Evolutionary conservation across 495 filamentous ascomycete genomes (phyloP), one percentile per base, ranked within the genome.

Genomic region (Parachaetomium inaequale): DNA sequence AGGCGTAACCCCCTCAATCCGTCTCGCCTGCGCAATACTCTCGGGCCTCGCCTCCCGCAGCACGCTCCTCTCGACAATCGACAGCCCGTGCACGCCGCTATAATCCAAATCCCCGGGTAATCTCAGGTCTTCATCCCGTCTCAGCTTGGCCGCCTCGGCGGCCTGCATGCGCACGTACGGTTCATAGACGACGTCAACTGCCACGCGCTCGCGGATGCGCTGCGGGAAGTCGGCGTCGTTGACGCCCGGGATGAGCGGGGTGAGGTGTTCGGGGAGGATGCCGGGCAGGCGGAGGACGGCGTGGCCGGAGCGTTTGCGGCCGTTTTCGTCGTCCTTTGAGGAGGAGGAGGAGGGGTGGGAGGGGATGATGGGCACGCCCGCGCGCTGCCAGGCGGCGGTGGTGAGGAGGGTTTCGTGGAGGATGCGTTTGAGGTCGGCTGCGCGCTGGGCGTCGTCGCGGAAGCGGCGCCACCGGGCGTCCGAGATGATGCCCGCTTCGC

Each of bases 91-190:
- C 23, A 98, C 79, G 7, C 64, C 64, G 17, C 82, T 77, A 66
- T 96, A 98, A 65, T 97, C 87, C 29, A 98, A 69, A 66, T 95
- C 89, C 0, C 78, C 56, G 0, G 94, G 91, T 45, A 98, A 72
- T 32, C 78, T 73, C 26, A 97, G 68, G 38, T 79, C 81, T 72
- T 97, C 95, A 64, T 96, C 93, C 29, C 84, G 85, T 62, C 85
- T 76, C 72, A 94, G 87, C 4, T 81, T 76, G 36, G 79, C 78
- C 26, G 87, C 86, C 55, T 85, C 79, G 2, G 79, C 78, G 36
- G 78, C 80, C 70, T 98, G 92, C 61, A 84, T 80, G 17, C 76
- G 75, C 2, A 96, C 83, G 71, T 96, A 96, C 0, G 93, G 93
- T 12, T 88, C 90, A 72, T 98, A 98, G 1, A 83, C 75, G 7